Evolutionary conservation across 2,329 filamentous ascomycete species (phyloP).

Genomic region (Calonectria hawksworthii): DNA sequence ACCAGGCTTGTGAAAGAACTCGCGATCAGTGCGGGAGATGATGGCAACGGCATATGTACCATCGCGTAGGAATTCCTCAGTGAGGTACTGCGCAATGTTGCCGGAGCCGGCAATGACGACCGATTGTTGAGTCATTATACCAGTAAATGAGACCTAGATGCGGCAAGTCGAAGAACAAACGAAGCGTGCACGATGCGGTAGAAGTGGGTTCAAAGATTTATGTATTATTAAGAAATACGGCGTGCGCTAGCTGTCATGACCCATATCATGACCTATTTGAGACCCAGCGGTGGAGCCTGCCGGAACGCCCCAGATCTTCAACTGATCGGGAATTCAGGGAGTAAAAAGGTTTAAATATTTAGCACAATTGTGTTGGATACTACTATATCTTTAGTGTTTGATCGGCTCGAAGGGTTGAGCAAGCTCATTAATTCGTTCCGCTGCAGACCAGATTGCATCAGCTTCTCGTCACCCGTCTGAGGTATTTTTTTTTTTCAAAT

Average conservation of each 20-base stretch:
- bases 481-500: not conserved
- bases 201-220: not conserved
- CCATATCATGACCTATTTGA: not conserved
- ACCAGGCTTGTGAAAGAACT: not conserved
- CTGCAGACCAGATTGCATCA: not conserved
- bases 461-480: not conserved
- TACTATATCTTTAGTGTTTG: not conserved
- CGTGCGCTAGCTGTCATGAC: not conserved
- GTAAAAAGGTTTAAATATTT: not conserved
- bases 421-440: not conserved
- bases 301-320: not conserved
- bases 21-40: not conserved
- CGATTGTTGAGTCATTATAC: not conserved
- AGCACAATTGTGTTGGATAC: not conserved
- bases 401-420: not conserved
- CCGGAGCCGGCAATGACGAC: not conserved
- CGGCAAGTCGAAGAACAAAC: not conserved
- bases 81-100: not conserved
- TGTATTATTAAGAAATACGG: not conserved
- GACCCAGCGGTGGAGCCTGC: not conserved
- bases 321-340: not conserved
- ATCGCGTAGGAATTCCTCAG: not conserved
- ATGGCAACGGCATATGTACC: not conserved
- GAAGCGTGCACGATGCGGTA: not conserved
- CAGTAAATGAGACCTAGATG: not conserved